Percentiles rank a stretch among this genome's conserved stretches.
These are phyloP conservation scores for Endogone sp. DNA, from an alignment of 192 early-diverging fungal species.

Conservation along the genomic window DNA sequence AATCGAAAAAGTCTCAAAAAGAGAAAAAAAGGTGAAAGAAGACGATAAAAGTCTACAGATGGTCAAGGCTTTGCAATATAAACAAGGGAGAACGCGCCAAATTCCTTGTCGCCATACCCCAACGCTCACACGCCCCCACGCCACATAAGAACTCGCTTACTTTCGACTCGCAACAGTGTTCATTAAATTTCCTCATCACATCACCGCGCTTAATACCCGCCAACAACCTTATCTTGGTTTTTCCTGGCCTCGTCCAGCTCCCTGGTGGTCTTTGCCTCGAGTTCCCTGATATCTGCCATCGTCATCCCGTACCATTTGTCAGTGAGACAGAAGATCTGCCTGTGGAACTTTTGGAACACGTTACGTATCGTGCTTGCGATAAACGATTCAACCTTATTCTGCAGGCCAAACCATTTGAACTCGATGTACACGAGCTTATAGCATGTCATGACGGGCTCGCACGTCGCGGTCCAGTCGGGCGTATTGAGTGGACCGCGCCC, in stretches of 20 bases:
- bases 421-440: slow-evolving; percentile 78
- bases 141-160: no score
- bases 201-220: not conserved
- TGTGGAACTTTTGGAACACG: slow-evolving; percentile 65
- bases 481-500: slow-evolving; percentile 61
- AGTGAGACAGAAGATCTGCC: slow-evolving; percentile 76
- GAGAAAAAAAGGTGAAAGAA: no score
- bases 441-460: slow-evolving; percentile 76
- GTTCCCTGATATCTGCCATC: slow-evolving; percentile 61
- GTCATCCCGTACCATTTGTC: slow-evolving; percentile 76
- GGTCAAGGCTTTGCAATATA: no score
- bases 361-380: slow-evolving; percentile 56
- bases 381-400: slow-evolving; percentile 58
- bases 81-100: no score
- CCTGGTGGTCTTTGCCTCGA: slow-evolving; percentile 65
- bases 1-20: no score
- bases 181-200: no score
- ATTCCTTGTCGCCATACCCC: no score
- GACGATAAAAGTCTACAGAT: no score
- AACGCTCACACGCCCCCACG: no score
- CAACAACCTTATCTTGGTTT: not conserved
- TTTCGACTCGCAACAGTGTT: no score
- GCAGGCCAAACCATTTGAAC: slow-evolving; percentile 73
- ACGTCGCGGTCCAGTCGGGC: slow-evolving; percentile 55
- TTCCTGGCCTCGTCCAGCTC: slow-evolving; percentile 42